phyloP scores from a whole-genome alignment of 768 basidiomycete species.

The Pulveroboletus frians region DNA sequence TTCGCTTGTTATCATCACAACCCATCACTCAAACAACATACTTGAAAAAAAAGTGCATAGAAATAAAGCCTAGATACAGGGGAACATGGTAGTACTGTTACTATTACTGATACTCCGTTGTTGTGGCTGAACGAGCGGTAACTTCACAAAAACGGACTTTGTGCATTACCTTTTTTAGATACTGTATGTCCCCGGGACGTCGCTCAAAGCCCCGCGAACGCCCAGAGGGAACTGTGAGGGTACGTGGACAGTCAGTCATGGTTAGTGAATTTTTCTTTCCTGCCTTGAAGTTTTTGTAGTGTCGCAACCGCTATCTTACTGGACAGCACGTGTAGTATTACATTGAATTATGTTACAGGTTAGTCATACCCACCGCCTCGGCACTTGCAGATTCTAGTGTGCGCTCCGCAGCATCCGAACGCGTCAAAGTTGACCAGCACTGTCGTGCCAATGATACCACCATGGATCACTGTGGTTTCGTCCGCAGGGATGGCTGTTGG shows the following conservation, averaged over 20 bases:
- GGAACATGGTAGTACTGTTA: no score
- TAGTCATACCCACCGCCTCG: slow-evolving; percentile 9
- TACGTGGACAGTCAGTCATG: neutral
- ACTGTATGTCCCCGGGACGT: slow-evolving; percentile 2
- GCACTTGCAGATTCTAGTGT: no score
- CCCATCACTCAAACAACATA: no score
- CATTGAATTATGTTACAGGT: neutral
- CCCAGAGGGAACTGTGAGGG: neutral
- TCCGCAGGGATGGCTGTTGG: slow-evolving; percentile 82
- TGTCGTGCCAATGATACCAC: slow-evolving; percentile 32
- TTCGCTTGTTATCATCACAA: no score
- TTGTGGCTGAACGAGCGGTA: no score
- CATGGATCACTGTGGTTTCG: slow-evolving; percentile 66
- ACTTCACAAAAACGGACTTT: no score
- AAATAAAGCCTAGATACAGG: no score
- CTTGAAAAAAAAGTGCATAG: no score
- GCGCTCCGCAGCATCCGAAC: slow-evolving; percentile 4
- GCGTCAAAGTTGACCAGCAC: neutral
- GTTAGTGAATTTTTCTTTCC: neutral
- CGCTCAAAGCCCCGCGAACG: slow-evolving; percentile 7
- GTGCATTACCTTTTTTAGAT: no score
- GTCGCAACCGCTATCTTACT: neutral
- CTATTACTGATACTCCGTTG: no score
- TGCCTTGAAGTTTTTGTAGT: neutral
- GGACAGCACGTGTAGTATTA: slow-evolving; percentile 3